Evolutionary conservation across 495 filamentous ascomycete genomes (phyloP), one percentile per base, ranked within the genome.

Genomic region (Chaetomidium leptoderma): DNA sequence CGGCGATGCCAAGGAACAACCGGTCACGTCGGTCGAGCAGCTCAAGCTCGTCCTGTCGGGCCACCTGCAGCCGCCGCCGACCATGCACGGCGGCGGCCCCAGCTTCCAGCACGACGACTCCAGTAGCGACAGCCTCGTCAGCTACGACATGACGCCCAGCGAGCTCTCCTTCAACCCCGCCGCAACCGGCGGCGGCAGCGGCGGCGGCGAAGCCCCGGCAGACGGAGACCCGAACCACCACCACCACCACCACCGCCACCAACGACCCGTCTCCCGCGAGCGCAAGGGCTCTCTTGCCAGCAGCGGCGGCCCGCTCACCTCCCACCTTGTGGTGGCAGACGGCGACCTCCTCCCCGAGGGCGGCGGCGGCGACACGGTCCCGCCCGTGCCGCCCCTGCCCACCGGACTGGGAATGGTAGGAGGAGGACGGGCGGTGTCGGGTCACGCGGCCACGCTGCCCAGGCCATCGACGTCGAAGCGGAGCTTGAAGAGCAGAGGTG

Each of bases 11-110:
- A 71, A 83, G 56, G 84, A 81, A 27, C 68, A 61, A 19, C n/a
- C n/a, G n/a, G 85, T 90, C 11, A 83, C 91, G n/a, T 86, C 87
- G 35, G 85, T 95, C n/a, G 90, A 91, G 55, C 90, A 95, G 63
- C 77, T 96, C 58, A 92, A 91, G 69, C 82, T 83, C 47, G 87
- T 86, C 23, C 78, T 89, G 16, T 84, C 83, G 3, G 84, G 74
- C 53, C 76, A 72, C 47, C 59, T 72, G 69, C 58, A 67, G 33
- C 63, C 71, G 36, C 62, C 64, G 26, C 53, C 59, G 16, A 61
- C 62, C 24, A 53, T 49, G 37, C 60, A 71, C 42, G n/a, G 29
- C 42, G n/a, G 29, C 37, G 21, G 17, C 59, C 11, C 23, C 13
- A 19, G 24, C 40, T 32, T 46, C 36, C 47, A 36, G 11, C 48